Evolutionary conservation across 2,329 filamentous ascomycete genomes (phyloP), one percentile per base, ranked within the genome.

Genomic region (Ceratocystis ficicola): DNA sequence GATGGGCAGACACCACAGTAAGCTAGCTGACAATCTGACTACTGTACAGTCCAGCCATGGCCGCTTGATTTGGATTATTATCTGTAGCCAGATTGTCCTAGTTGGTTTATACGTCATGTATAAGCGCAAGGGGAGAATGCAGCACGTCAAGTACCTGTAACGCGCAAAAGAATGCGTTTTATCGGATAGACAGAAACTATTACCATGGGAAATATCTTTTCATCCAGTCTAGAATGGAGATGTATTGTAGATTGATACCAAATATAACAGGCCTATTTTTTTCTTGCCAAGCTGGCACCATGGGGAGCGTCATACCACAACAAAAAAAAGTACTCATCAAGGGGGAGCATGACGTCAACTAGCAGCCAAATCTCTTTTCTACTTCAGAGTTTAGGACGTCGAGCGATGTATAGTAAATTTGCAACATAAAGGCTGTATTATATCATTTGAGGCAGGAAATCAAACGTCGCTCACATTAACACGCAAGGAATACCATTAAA

Each of bases 131-230:
- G 84, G 87, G 76, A 80, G 83, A 48, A 85, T 80, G 69, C 84
- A 85, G 75, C 90, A 90, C n/a, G 96, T 96, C 81, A 96, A 96
- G 78, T 96, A 91, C 75, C 77, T 96, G 73, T 96, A 79, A 72
- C 10, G 32, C 15, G 36, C 36, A 41, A 15, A 3, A 12, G 10
- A 5, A 10, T 41, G 36, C 12, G 30, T 22, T 15, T 22, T 46
- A 44, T 36, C 6, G 41, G 25, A n/a, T 62, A 20, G 15, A 41
- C 17, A 30, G 48, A 55, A 20, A 46, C 44, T 44, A 8, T 12
- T 17, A 25, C 44, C 20, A 61, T 44, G 44, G 20, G n/a, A 62
- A 32, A 28, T 22, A n/a, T 6, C 10, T 55, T 55, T 28, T 52
- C 3, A 25, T 25, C 8, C 48, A 15, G 48, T 28, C 20, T 52